Evolutionary conservation across 1,284 basidiomycete genomes (phyloP).

Genomic region (Fistulina hepatica): DNA sequence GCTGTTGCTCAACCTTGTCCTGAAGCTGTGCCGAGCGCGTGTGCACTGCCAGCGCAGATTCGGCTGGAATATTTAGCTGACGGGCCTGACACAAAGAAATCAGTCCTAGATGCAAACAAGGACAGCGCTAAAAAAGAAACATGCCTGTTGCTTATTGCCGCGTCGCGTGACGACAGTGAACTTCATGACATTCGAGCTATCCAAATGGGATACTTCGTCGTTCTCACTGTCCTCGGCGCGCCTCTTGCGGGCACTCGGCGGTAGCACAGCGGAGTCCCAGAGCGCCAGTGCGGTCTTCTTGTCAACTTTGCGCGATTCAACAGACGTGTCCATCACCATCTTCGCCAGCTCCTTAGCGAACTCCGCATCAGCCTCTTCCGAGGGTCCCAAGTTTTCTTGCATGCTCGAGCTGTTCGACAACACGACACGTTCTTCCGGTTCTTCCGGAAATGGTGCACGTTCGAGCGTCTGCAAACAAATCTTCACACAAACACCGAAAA

Average conservation of each 20-base stretch:
- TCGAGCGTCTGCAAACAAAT: slow-evolving; percentile 40
- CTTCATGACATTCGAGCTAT: slow-evolving; percentile 58
- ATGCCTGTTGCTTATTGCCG: slow-evolving; percentile 85
- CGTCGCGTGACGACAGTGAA: slow-evolving; percentile 92
- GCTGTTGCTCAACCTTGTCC: slow-evolving; percentile 90
- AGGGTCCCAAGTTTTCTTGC: slow-evolving; percentile 63
- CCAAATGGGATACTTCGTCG: too few species aligned
- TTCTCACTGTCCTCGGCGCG: slow-evolving; percentile 36
- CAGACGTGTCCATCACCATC: slow-evolving; percentile 81
- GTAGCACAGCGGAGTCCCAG: slow-evolving; percentile 78
- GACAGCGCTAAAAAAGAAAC: slow-evolving; percentile 15
- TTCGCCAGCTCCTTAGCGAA: slow-evolving; percentile 95
- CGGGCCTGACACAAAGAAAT: slow-evolving; percentile 43
- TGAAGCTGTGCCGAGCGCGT: slow-evolving; percentile 83
- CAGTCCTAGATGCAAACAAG: slow-evolving; percentile 8
- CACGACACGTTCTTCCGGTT: slow-evolving; percentile 68
- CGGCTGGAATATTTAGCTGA: slow-evolving; percentile 77
- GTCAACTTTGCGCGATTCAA: slow-evolving; percentile 74
- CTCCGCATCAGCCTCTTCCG: slow-evolving; percentile 83
- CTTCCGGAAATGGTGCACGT: slow-evolving; percentile 43
- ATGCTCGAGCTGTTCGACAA: slow-evolving; percentile 39
- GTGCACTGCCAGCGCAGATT: slow-evolving; percentile 80
- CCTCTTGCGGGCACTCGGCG: slow-evolving; percentile 52
- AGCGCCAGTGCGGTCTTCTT: slow-evolving; percentile 73
- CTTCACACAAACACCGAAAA: slow-evolving; percentile 8